Evolutionary conservation across 768 basidiomycete genomes (phyloP).

Genomic region (Boletus tomentosulus): DNA sequence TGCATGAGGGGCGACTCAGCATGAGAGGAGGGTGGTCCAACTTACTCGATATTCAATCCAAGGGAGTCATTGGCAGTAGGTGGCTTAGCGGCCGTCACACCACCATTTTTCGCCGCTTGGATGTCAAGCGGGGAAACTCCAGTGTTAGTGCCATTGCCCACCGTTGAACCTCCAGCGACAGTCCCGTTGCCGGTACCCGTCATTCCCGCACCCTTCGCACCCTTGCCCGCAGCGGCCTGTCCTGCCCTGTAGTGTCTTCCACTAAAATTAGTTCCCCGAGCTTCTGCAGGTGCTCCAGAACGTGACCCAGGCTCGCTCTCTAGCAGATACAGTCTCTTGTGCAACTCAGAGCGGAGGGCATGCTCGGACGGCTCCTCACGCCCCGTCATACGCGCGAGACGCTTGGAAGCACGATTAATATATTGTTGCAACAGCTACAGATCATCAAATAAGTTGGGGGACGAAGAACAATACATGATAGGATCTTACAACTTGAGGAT

Average conservation of each 20-base stretch:
- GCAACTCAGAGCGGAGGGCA: constrained; percentile 43
- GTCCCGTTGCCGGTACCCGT: constrained; percentile 7
- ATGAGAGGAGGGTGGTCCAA: not conserved
- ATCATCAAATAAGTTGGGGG: not conserved
- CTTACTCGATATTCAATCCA: constrained; percentile 68
- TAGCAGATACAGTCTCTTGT: constrained; percentile 38
- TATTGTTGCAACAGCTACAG: constrained; percentile 62
- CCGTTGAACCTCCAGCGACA: constrained; percentile 7
- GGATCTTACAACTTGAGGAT: constrained; percentile 42
- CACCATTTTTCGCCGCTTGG: constrained; percentile 31
- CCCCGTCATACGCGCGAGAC: constrained; percentile 67
- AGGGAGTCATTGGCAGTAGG: constrained; percentile 51
- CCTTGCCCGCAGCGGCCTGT: constrained; percentile 3
- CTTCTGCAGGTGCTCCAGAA: not conserved
- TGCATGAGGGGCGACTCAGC: not conserved
- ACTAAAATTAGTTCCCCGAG: constrained; percentile 5
- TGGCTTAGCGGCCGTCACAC: constrained; percentile 40
- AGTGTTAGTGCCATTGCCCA: constrained; percentile 14
- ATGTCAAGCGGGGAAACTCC: constrained; percentile 37
- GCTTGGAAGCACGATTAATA: constrained; percentile 59
- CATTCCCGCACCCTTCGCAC: not conserved
- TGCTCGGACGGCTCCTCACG: constrained; percentile 46
- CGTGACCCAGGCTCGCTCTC: constrained; percentile 25
- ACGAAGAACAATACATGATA: not conserved
- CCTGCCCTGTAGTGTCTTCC: constrained; percentile 9